phyloP scores from a whole-genome alignment of 352 stramenopile genomes.

The Hyphochytrium catenoides region DNA sequence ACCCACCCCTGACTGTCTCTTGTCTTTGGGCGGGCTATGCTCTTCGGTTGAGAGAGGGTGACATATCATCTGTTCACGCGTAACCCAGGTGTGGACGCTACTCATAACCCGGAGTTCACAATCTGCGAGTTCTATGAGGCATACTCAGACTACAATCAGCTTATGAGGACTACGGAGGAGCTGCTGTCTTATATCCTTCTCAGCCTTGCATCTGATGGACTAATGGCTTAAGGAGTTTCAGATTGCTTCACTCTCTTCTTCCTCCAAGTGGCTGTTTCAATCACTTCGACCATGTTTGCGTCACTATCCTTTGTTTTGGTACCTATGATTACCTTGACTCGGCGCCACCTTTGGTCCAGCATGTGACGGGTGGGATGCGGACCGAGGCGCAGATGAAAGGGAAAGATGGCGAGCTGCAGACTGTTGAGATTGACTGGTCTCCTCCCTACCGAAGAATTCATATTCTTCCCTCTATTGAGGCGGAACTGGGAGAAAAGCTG shows the following conservation, averaged over 20 bases:
- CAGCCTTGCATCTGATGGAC: background rate
- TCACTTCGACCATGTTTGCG: too few relatives aligned
- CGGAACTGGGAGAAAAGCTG: slow-evolving; percentile 40
- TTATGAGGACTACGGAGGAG: slow-evolving; percentile 94
- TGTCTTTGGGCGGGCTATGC: background rate
- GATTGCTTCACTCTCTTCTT: too few relatives aligned
- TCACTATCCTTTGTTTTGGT: too few relatives aligned
- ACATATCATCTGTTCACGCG: background rate
- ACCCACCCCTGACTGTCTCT: too few relatives aligned
- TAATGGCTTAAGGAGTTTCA: too few relatives aligned
- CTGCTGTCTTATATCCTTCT: slow-evolving; percentile 65
- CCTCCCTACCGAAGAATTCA: slow-evolving; percentile 89
- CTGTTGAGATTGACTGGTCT: slow-evolving; percentile 94
- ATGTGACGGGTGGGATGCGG: slow-evolving; percentile 10
- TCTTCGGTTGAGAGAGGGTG: background rate
- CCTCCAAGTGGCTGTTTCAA: too few relatives aligned
- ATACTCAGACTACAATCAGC: slow-evolving; percentile 95
- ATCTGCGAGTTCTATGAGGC: slow-evolving; percentile 97
- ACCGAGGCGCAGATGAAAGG: background rate
- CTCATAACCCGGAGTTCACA: slow-evolving; percentile 98
- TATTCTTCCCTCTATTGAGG: slow-evolving; percentile 86
- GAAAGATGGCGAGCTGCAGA: too few relatives aligned
- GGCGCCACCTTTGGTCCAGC: too few relatives aligned
- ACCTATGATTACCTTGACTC: too few relatives aligned
- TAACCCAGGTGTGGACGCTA: slow-evolving; percentile 71